phyloP scores from a whole-genome alignment of 352 stramenopile genomes.

The Phytophthora melonis region DNA sequence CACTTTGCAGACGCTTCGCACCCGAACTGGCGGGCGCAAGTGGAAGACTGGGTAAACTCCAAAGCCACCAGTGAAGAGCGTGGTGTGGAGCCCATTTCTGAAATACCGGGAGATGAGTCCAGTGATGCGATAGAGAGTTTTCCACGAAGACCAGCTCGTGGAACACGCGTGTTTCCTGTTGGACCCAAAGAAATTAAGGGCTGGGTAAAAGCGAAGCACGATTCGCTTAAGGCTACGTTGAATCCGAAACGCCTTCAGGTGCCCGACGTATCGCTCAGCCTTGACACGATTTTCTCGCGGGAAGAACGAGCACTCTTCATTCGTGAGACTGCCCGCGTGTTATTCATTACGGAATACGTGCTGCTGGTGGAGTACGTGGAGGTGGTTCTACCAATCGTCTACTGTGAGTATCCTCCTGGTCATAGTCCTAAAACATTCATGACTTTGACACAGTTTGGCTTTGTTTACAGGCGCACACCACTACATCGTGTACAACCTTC shows the following conservation, averaged over 20 bases:
- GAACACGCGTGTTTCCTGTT: not conserved
- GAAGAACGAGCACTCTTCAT: slow-evolving; percentile 28
- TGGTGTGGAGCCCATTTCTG: not conserved
- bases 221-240: not conserved
- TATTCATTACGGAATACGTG: slow-evolving; percentile 45
- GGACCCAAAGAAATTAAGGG: not conserved
- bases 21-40: not conserved
- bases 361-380: slow-evolving; percentile 44
- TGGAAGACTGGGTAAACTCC: slow-evolving; percentile 8
- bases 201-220: not conserved
- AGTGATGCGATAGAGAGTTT: not conserved
- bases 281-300: slow-evolving; percentile 6
- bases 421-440: not conserved
- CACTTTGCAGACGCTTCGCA: slow-evolving; percentile 4
- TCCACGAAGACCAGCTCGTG: not conserved
- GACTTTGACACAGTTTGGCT: too few relatives aligned
- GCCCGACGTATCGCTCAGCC: not conserved
- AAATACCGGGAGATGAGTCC: not conserved
- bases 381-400: slow-evolving; percentile 42
- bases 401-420: slow-evolving; percentile 19
- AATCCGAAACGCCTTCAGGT: not conserved
- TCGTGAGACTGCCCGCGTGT: slow-evolving; percentile 27
- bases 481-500: not conserved
- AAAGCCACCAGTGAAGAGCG: not conserved
- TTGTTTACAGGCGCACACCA: slow-evolving; percentile 1